Evolutionary conservation across 1,139 yeast genomes (phyloP).

Genomic region (Sugiyamaella castrensis): DNA sequence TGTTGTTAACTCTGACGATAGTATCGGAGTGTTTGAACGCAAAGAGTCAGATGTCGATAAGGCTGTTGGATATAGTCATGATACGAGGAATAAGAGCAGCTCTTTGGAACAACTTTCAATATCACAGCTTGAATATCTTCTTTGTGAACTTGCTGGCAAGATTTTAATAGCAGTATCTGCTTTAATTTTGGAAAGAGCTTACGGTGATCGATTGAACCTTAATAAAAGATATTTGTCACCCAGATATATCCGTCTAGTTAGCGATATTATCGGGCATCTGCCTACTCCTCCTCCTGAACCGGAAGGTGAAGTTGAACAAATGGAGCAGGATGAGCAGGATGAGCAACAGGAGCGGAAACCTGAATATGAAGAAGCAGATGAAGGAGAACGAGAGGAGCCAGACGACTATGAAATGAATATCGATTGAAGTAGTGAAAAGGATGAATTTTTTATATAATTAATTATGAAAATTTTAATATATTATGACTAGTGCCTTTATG

Average conservation of each 20-base stretch:
- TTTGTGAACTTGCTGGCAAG: constrained; percentile 26
- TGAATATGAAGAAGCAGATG: neutral
- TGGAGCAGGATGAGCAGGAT: neutral
- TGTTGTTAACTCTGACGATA: constrained; percentile 19
- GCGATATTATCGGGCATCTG: constrained; percentile 15
- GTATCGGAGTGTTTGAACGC: constrained; percentile 11
- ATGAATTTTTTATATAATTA: neutral
- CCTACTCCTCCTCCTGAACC: constrained; percentile 12
- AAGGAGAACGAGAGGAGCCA: neutral
- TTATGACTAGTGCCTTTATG: too few relatives aligned
- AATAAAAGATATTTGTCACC: constrained; percentile 29
- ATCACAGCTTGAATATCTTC: constrained; percentile 20
- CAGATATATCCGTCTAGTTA: constrained; percentile 18
- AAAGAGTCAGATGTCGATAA: constrained; percentile 9
- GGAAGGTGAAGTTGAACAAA: neutral
- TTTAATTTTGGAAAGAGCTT: constrained; percentile 20
- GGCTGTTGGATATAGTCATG: neutral
- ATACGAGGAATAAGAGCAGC: neutral
- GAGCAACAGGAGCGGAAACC: too few relatives aligned
- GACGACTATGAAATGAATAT: constrained; percentile 1
- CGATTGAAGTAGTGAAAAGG: constrained; percentile 2
- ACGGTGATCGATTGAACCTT: constrained; percentile 21
- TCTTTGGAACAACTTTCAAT: neutral
- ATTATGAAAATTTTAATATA: neutral
- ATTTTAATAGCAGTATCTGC: constrained; percentile 26